Evolutionary conservation across 805 yeast species (phyloP).

Genomic region (Wickerhamiella nectarea): DNA sequence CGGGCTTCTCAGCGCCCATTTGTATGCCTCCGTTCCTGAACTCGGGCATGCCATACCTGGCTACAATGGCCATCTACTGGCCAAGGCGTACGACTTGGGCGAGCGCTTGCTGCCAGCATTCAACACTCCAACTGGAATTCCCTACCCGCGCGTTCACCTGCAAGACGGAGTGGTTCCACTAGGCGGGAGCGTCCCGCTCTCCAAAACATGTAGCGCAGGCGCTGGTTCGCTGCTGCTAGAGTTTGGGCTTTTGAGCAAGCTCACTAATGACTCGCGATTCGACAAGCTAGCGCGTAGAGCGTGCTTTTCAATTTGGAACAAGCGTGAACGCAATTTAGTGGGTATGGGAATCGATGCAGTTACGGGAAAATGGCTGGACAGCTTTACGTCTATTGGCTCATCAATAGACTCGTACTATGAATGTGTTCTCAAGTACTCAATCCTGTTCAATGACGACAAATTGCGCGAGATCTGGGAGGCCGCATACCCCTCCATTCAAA

Average conservation of each 20-base stretch:
- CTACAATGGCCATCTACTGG: constrained; percentile 62
- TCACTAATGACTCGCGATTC: constrained; percentile 63
- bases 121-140: constrained; percentile 46
- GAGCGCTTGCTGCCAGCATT: constrained; percentile 57
- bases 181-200: constrained; percentile 15
- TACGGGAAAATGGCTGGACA: constrained; percentile 41
- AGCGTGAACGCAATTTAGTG: constrained; percentile 47
- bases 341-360: constrained; percentile 67
- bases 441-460: constrained; percentile 52
- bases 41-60: constrained; percentile 30
- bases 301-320: constrained; percentile 56
- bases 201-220: constrained; percentile 78
- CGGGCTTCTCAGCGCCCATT: constrained; percentile 64
- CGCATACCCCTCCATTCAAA: constrained; percentile 40
- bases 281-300: constrained; percentile 49
- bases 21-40: constrained; percentile 43
- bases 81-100: constrained; percentile 65
- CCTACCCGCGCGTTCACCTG: constrained; percentile 68
- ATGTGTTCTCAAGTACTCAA: constrained; percentile 64
- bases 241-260: constrained; percentile 55
- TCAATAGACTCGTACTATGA: constrained; percentile 85
- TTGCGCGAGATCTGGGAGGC: constrained; percentile 41
- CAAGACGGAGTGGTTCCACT: constrained; percentile 33
- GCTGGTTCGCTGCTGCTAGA: constrained; percentile 76
- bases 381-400: constrained; percentile 74